These are phyloP conservation scores for Pilatotrama ljubarskyi DNA, from an alignment of 768 basidiomycete species.

Conservation along the genomic window DNA sequence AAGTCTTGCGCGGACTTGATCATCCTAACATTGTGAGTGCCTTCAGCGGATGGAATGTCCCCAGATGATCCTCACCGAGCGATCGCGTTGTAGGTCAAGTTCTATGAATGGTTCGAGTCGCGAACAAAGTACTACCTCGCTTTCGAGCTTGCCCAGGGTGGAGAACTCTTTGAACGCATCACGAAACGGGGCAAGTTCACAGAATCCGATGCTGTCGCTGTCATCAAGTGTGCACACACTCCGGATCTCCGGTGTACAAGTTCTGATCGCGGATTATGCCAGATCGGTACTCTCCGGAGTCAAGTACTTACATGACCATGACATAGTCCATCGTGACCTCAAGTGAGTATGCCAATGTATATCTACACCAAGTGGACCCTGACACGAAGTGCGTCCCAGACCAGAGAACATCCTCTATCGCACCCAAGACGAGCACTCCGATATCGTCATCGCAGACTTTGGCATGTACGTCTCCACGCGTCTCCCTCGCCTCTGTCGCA, in stretches of 20 bases:
- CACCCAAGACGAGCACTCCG: slow-evolving; percentile 71
- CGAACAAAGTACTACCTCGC: slow-evolving; percentile 93
- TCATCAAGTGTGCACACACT: slow-evolving; percentile 58
- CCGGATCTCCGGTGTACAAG: too few species aligned
- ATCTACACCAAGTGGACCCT: neutral
- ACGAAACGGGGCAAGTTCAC: slow-evolving; percentile 87
- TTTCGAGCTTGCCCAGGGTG: slow-evolving; percentile 91
- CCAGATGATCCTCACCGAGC: neutral
- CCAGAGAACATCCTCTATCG: slow-evolving; percentile 97
- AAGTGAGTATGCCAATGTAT: slow-evolving; percentile 56
- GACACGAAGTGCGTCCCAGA: slow-evolving; percentile 37
- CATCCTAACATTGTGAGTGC: slow-evolving; percentile 85
- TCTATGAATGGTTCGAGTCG: slow-evolving; percentile 96
- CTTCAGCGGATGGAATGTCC: too few species aligned
- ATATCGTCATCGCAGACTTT: slow-evolving; percentile 94
- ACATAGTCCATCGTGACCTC: slow-evolving; percentile 95
- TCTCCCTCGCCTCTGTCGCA: neutral
- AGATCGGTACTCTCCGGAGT: slow-evolving; percentile 87
- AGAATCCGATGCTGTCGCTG: slow-evolving; percentile 83
- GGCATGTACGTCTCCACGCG: slow-evolving; percentile 70
- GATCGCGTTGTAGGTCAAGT: slow-evolving; percentile 69
- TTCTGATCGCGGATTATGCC: neutral
- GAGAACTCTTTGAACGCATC: slow-evolving; percentile 93
- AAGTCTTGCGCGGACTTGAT: slow-evolving; percentile 83
- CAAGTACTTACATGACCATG: slow-evolving; percentile 85